Evolutionary conservation across 2,329 filamentous ascomycete genomes (phyloP).

Genomic region (Alternaria arborescens): DNA sequence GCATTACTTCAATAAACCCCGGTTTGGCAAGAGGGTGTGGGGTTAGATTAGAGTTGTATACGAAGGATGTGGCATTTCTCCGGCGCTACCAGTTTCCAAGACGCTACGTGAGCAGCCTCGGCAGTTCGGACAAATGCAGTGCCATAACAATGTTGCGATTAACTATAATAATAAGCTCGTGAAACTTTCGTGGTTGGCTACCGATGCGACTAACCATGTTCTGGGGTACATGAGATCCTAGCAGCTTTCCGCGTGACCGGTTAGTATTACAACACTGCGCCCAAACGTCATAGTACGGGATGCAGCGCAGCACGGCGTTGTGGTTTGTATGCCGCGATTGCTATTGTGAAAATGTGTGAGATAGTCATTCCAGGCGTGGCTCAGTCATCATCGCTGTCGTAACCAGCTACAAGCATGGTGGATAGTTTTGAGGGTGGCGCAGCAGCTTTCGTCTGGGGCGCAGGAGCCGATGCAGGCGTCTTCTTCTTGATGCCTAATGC

Average conservation of each 20-base stretch:
- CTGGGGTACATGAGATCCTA: not conserved
- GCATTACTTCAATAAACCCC: not conserved
- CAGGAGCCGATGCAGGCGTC: conserved; percentile 17
- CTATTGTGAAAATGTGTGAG: conserved; percentile 3
- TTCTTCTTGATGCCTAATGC: conserved; percentile 79
- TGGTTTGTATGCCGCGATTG: conserved; percentile 1
- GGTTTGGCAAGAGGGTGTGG: conserved; percentile 11
- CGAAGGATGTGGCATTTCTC: conserved; percentile 13
- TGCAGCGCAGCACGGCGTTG: not conserved
- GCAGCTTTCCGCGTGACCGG: not conserved
- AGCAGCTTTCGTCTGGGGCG: conserved; percentile 18
- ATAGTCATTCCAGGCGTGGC: not conserved
- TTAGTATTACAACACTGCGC: not conserved
- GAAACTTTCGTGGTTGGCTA: not conserved
- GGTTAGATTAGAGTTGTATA: conserved; percentile 17
- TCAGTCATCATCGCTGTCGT: conserved; percentile 43
- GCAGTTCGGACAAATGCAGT: conserved; percentile 15
- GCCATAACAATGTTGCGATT: not conserved
- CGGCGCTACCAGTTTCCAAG: conserved; percentile 6
- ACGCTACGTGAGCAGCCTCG: conserved; percentile 1
- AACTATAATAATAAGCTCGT: not conserved
- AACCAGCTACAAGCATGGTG: conserved; percentile 39
- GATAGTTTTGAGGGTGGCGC: conserved; percentile 32
- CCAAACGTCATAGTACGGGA: no score
- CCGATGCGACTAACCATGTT: not conserved